Conservation (phyloP, 2,329 filamentous ascomycete genomes). For the Scortechinia acanthostroma region DNA sequence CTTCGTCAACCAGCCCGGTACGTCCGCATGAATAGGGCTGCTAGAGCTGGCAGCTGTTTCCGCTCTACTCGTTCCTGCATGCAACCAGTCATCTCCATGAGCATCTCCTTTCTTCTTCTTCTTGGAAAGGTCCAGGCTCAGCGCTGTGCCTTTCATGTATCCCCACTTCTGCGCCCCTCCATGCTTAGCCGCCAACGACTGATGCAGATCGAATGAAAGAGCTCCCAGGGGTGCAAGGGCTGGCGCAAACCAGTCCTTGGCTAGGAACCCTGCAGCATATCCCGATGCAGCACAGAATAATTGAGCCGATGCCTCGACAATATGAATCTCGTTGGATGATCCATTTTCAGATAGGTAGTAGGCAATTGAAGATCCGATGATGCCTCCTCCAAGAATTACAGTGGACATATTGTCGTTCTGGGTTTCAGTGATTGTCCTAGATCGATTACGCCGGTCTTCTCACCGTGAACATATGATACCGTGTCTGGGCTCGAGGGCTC, state of each 20-base stretch:
- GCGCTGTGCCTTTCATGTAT: slow-evolving; percentile 43
- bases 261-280: slow-evolving; percentile 68
- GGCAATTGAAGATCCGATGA: slow-evolving; percentile 65
- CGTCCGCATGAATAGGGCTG: slow-evolving; percentile 20
- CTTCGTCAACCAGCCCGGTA: slow-evolving; percentile 51
- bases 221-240: slow-evolving; percentile 49
- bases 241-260: slow-evolving; percentile 64
- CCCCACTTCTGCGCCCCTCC: slow-evolving; percentile 44
- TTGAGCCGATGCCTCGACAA: slow-evolving; percentile 35
- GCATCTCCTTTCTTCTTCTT: slow-evolving; percentile 20
- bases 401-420: slow-evolving; percentile 27
- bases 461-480: no score
- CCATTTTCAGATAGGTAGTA: slow-evolving; percentile 58
- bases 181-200: slow-evolving; percentile 49
- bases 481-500: no score
- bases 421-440: no score
- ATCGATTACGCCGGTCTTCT: no score
- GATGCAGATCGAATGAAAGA: slow-evolving; percentile 66
- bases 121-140: slow-evolving; percentile 33
- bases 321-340: slow-evolving; percentile 26
- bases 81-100: slow-evolving; percentile 59
- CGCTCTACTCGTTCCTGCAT: slow-evolving; percentile 54
- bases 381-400: slow-evolving; percentile 63
- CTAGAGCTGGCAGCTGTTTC: slow-evolving; percentile 31
- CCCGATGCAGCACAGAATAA: slow-evolving; percentile 72